Percentiles rank a stretch among this genome's conserved stretches.
phyloP scores from a whole-genome alignment of 139 green algal species.

The Closterium sp. region DNA sequence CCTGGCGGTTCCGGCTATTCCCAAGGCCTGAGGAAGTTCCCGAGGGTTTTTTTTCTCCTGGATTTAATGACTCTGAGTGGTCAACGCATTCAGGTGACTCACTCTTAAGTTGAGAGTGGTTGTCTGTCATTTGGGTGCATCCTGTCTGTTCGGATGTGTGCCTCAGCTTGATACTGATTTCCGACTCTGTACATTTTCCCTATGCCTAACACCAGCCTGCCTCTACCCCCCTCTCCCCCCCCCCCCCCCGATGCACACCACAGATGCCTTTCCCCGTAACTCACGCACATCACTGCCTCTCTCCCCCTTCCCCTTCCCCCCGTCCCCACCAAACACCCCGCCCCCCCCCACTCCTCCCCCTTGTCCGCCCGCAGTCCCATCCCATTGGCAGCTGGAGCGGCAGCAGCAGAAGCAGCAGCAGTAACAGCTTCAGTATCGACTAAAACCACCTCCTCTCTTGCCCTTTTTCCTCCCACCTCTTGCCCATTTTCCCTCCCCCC shows the following conservation, averaged over 20 bases:
- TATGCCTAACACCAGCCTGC: not conserved
- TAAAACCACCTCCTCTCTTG: not conserved
- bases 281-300: not conserved
- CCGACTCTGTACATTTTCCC: not conserved
- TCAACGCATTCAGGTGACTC: slow-evolving; percentile 51
- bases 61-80: slow-evolving; percentile 38
- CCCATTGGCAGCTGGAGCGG: slow-evolving; percentile 85
- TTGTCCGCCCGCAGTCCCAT: slow-evolving; percentile 60
- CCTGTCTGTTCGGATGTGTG: not conserved
- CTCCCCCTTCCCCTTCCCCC: not conserved
- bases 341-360: not conserved
- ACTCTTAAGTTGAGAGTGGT: not conserved
- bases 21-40: slow-evolving; percentile 43
- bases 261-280: not conserved
- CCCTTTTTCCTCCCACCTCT: not conserved
- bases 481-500: not conserved
- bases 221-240: not conserved
- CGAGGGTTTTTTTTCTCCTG: slow-evolving; percentile 11
- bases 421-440: no score
- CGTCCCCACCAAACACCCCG: not conserved
- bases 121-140: no score
- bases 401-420: not conserved
- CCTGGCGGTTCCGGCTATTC: slow-evolving; percentile 44
- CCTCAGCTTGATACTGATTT: not conserved
- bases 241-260: no score